A percentile compares a stretch with the other conserved stretches of the same genome.
Conservation (phyloP, 2,329 filamentous ascomycete species). For the Cryphonectria nitschkei region DNA sequence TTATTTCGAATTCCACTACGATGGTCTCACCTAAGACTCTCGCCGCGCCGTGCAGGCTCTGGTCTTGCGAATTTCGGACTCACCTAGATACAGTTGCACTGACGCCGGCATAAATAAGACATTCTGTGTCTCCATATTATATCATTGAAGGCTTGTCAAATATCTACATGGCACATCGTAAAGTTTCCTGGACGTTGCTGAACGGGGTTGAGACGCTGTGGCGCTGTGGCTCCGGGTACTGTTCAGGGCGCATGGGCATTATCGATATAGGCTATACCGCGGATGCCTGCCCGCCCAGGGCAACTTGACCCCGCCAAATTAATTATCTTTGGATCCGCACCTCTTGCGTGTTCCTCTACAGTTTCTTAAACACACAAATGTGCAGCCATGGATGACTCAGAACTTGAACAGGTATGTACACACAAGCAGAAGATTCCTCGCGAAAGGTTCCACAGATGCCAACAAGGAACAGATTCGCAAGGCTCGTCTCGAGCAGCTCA, state of each 20-base stretch:
- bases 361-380: conserved; percentile 3
- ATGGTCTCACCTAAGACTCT: background rate
- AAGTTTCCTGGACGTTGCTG: background rate
- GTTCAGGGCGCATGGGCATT: background rate
- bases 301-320: conserved; percentile 28
- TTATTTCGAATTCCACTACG: background rate
- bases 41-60: background rate
- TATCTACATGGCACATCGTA: background rate
- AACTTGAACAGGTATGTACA: conserved; percentile 30
- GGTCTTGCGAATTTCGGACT: background rate
- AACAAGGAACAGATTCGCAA: conserved; percentile 71
- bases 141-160: background rate
- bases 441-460: background rate
- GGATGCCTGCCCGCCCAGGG: conserved; percentile 9
- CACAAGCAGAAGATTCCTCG: background rate
- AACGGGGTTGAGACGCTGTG: background rate
- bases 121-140: background rate
- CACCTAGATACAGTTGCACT: background rate
- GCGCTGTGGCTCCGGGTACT: background rate
- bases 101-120: background rate
- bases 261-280: conserved; percentile 10
- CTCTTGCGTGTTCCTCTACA: background rate
- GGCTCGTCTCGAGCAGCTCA: conserved; percentile 91
- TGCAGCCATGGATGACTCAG: conserved; percentile 31
- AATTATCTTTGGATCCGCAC: conserved; percentile 6